Conservation (phyloP, 164 flowering plant genomes). For the Tetracentron sinense region DNA sequence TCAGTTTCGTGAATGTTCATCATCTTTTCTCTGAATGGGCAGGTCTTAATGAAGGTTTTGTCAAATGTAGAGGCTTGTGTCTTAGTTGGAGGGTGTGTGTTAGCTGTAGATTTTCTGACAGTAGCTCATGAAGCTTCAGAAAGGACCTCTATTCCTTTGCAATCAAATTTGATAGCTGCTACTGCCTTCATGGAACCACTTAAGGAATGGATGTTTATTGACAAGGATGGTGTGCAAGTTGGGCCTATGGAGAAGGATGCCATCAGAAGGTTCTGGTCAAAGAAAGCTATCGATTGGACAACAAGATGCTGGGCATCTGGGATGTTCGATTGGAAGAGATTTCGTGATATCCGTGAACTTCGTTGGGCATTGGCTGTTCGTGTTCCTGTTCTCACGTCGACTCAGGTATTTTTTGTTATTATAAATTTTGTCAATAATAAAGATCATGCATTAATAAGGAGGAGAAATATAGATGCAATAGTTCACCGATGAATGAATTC, state of each 20-base stretch:
- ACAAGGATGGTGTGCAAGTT: constrained; percentile 77
- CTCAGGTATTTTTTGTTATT: too few species aligned
- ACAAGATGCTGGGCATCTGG: constrained; percentile 93
- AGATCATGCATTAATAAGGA: too few species aligned
- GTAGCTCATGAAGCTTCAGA: constrained; percentile 93
- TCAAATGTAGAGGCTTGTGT: constrained; percentile 95
- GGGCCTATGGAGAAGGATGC: constrained; percentile 99
- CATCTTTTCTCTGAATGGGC: constrained; percentile 16
- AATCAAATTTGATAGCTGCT: constrained; percentile 94
- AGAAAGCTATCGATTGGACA: constrained; percentile 86
- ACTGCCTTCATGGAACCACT: constrained; percentile 98
- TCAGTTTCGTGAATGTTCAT: constrained; percentile 1
- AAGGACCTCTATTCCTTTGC: constrained; percentile 93
- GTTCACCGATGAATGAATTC: too few species aligned
- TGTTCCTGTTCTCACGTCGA: constrained; percentile 86
- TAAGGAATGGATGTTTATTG: constrained; percentile 88
- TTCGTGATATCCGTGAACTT: constrained; percentile 95
- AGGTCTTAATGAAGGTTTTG: constrained; percentile 89
- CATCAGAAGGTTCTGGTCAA: constrained; percentile 93
- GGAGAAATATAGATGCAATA: too few species aligned
- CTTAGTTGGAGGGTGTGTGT: constrained; percentile 96
- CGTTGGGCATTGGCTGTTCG: constrained; percentile 90
- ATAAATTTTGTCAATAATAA: too few species aligned
- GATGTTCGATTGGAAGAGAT: constrained; percentile 92
- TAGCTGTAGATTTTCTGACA: constrained; percentile 93